phyloP scores from a whole-genome alignment of 225 moss, liverwort and hornwort genomes.

The Polytrichum formosum region DNA sequence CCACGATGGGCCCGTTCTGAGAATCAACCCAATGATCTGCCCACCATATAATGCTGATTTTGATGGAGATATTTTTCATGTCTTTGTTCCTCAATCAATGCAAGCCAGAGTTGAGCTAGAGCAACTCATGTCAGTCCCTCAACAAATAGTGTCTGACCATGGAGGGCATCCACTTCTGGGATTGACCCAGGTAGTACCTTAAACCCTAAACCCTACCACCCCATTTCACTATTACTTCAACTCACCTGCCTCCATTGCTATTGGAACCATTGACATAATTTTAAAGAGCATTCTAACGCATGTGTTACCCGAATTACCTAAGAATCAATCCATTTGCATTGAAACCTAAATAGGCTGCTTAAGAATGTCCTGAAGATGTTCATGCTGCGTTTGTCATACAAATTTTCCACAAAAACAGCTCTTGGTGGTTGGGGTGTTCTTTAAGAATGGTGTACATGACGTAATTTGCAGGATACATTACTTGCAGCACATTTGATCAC shows the following conservation, averaged over 20 bases:
- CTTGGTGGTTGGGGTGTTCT: too few species aligned
- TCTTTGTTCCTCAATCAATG: slow-evolving; percentile 80
- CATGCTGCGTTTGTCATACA: too few species aligned
- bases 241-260: too few species aligned
- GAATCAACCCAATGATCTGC: slow-evolving; percentile 83
- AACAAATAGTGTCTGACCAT: slow-evolving; percentile 73
- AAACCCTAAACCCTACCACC: too few species aligned
- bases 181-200: slow-evolving; percentile 29
- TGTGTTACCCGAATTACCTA: too few species aligned
- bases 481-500: slow-evolving; percentile 36
- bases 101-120: slow-evolving; percentile 67
- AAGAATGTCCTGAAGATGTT: too few species aligned
- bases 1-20: slow-evolving; percentile 49
- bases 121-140: slow-evolving; percentile 71
- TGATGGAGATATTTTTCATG: slow-evolving; percentile 84
- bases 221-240: too few species aligned
- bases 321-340: too few species aligned
- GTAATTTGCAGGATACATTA: slow-evolving; percentile 35
- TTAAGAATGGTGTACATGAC: slow-evolving; percentile 28
- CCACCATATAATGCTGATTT: slow-evolving; percentile 87
- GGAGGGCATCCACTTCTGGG: slow-evolving; percentile 78
- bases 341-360: too few species aligned
- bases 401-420: too few species aligned
- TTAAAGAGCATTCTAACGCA: too few species aligned
- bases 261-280: too few species aligned